Conservation (phyloP, 768 basidiomycete species). For the Plicaturopsis crispa region DNA sequence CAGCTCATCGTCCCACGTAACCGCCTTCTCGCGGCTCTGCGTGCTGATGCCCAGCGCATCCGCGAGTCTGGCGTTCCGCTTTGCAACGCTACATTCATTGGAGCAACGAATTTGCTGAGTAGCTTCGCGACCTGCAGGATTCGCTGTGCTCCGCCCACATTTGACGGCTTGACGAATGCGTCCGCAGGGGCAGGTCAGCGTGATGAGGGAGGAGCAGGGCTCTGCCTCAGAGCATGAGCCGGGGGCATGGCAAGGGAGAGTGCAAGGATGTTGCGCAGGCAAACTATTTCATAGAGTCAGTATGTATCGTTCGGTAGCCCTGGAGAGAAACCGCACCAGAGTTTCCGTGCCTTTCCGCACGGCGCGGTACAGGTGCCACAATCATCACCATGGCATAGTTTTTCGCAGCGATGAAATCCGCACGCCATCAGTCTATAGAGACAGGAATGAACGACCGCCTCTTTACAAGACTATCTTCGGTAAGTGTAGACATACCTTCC, state of each 20-base stretch:
- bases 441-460: slow-evolving; percentile 1
- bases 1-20: slow-evolving; percentile 58
- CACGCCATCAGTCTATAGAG: slow-evolving; percentile 58
- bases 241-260: slow-evolving; percentile 81
- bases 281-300: slow-evolving; percentile 31
- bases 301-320: neutral
- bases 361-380: slow-evolving; percentile 72
- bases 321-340: slow-evolving; percentile 46
- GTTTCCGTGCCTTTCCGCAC: slow-evolving; percentile 83
- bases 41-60: slow-evolving; percentile 84
- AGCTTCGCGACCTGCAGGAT: slow-evolving; percentile 34
- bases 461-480: too few species aligned
- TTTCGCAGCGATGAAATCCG: slow-evolving; percentile 85
- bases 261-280: slow-evolving; percentile 70
- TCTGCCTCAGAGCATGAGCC: slow-evolving; percentile 73
- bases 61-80: slow-evolving; percentile 83
- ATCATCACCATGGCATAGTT: slow-evolving; percentile 72
- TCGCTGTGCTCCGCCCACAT: slow-evolving; percentile 56
- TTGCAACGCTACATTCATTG: slow-evolving; percentile 75
- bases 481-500: slow-evolving; percentile 52
- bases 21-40: slow-evolving; percentile 34
- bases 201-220: slow-evolving; percentile 64
- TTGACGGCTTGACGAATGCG: slow-evolving; percentile 64
- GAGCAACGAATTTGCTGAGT: slow-evolving; percentile 59
- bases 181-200: slow-evolving; percentile 76